A percentile compares a stretch with the other conserved stretches of the same genome.
These are phyloP conservation scores for Aspergillus affinis DNA, from an alignment of 495 filamentous ascomycete species.

Conservation along the genomic window DNA sequence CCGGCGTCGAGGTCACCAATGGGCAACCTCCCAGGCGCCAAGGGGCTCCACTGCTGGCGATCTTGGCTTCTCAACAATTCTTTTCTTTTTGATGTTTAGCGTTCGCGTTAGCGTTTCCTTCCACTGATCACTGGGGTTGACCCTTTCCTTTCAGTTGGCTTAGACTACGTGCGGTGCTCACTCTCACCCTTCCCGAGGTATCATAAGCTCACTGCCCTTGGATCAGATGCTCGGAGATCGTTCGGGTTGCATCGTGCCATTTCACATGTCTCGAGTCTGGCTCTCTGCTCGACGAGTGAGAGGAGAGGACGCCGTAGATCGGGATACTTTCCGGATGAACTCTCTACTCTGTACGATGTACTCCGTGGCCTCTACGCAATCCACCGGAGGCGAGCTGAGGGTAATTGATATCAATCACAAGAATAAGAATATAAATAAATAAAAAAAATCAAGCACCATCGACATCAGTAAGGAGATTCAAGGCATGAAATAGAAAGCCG, in stretches of 20 bases:
- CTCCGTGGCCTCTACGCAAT: not conserved
- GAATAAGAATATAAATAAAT: too few species aligned
- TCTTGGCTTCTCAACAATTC: conserved; percentile 22
- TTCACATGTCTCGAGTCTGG: conserved; percentile 1
- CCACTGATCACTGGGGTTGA: too few species aligned
- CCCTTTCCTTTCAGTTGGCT: not conserved
- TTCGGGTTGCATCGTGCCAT: not conserved
- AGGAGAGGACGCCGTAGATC: too few species aligned
- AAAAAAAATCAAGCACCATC: too few species aligned
- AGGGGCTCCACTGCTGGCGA: not conserved
- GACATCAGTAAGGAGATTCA: too few species aligned
- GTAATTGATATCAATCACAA: too few species aligned
- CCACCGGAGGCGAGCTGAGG: not conserved
- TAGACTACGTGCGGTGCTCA: too few species aligned
- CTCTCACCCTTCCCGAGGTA: conserved; percentile 1
- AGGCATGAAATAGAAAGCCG: too few species aligned
- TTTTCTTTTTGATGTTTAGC: not conserved
- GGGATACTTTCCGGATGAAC: not conserved
- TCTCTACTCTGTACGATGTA: too few species aligned
- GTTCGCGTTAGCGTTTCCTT: not conserved
- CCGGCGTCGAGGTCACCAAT: too few species aligned
- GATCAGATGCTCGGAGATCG: not conserved
- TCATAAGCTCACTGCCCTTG: conserved; percentile 1
- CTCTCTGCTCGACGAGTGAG: too few species aligned
- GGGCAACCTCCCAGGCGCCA: too few species aligned